phyloP scores from a whole-genome alignment of 371 early-diverging fungal species.

The Umbelopsis sp. region DNA sequence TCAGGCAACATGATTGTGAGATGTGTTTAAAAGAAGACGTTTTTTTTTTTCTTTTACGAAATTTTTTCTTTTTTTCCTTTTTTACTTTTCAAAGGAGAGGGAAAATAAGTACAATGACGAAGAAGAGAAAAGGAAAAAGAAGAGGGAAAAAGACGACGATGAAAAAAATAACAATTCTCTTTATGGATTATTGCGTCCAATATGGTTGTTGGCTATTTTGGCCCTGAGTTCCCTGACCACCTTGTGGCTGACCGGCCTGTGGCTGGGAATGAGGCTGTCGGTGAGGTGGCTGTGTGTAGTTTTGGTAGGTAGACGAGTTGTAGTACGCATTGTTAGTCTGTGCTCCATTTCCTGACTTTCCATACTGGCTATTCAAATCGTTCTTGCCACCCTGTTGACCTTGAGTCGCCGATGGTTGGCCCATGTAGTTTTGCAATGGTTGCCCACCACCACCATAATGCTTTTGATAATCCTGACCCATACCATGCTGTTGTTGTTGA shows the following conservation, averaged over 20 bases:
- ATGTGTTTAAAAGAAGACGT: too few species aligned
- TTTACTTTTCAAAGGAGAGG: neutral
- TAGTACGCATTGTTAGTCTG: neutral
- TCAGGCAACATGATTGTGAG: slow-evolving; percentile 23
- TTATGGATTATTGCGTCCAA: slow-evolving; percentile 32
- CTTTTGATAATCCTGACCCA: slow-evolving; percentile 25
- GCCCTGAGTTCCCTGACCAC: slow-evolving; percentile 2
- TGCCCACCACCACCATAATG: slow-evolving; percentile 25
- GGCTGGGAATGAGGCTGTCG: slow-evolving; percentile 8
- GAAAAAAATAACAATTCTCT: neutral
- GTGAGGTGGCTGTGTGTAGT: slow-evolving; percentile 7
- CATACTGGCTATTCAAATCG: slow-evolving; percentile 17
- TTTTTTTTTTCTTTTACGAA: neutral
- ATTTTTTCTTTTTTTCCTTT: slow-evolving; percentile 5
- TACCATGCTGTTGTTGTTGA: slow-evolving; percentile 28
- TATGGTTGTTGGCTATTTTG: slow-evolving; percentile 27
- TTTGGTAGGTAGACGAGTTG: neutral
- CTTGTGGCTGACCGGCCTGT: neutral
- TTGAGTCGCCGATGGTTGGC: slow-evolving; percentile 5
- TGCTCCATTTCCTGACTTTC: slow-evolving; percentile 17
- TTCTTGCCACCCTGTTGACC: slow-evolving; percentile 12
- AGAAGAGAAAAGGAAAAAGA: slow-evolving; percentile 10
- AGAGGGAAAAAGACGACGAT: slow-evolving; percentile 12
- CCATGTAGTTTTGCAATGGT: slow-evolving; percentile 30
- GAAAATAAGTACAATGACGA: slow-evolving; percentile 5